Evolutionary conservation across 257 asterid genomes (phyloP).

Genomic region (Phtheirospermum japonicum): DNA sequence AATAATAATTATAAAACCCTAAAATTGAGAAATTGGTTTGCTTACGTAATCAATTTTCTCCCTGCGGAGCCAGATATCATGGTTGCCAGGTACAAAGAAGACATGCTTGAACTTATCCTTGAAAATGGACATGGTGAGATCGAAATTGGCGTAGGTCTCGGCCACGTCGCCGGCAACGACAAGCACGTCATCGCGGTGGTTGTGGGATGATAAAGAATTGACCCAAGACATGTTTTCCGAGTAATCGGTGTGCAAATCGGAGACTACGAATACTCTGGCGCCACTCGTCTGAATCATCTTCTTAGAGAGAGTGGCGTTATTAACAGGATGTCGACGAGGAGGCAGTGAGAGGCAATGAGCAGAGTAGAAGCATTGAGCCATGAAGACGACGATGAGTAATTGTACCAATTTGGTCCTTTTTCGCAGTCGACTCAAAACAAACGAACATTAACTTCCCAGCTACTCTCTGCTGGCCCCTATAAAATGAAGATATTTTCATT

Average conservation of each 20-base stretch:
- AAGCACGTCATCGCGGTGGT: constrained; percentile 46
- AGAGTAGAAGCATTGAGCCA: constrained; percentile 28
- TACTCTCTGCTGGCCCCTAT: no score
- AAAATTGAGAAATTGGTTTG: not conserved
- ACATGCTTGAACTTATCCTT: constrained; percentile 65
- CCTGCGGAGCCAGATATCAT: constrained; percentile 85
- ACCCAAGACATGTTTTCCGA: constrained; percentile 73
- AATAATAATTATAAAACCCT: not conserved
- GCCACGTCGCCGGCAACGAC: constrained; percentile 91
- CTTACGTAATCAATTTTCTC: constrained; percentile 49
- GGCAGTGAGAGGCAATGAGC: constrained; percentile 26
- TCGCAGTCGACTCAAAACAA: no score
- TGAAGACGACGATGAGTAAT: not conserved
- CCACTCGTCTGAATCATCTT: constrained; percentile 46
- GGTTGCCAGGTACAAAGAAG: constrained; percentile 85
- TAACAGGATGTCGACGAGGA: constrained; percentile 25
- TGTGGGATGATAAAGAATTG: constrained; percentile 35
- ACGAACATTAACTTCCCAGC: no score
- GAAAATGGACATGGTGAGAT: constrained; percentile 61
- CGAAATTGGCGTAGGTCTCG: constrained; percentile 63
- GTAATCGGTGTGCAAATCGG: constrained; percentile 90
- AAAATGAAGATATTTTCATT: no score
- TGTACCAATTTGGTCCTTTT: no score
- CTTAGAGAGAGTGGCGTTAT: constrained; percentile 23
- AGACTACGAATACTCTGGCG: constrained; percentile 55